phyloP scores from a whole-genome alignment of 257 asterid species.

The Penstemon newberryi region DNA sequence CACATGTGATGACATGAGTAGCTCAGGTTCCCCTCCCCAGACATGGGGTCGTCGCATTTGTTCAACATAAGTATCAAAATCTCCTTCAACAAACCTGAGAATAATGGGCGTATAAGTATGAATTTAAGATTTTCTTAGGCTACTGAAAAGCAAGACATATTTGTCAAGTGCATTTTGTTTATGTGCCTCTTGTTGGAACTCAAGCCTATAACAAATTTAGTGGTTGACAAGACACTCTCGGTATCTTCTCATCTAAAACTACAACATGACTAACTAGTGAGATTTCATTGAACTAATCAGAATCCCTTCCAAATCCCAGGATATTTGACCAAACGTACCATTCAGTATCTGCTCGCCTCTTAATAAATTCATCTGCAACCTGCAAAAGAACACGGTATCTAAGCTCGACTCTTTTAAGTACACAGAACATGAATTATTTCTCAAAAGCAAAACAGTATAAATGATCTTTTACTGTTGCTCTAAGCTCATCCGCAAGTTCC shows the following conservation, averaged over 20 bases:
- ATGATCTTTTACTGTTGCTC: constrained; percentile 46
- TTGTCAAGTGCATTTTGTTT: neutral
- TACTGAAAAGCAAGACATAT: neutral
- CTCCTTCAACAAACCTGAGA: constrained; percentile 75
- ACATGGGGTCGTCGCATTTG: constrained; percentile 64
- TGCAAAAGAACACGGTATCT: constrained; percentile 30
- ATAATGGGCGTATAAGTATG: neutral
- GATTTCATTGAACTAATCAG: neutral
- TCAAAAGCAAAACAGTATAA: neutral
- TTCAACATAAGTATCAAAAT: constrained; percentile 62
- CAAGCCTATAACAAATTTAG: neutral
- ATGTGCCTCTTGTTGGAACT: neutral
- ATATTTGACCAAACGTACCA: constrained; percentile 40
- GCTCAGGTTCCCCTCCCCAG: constrained; percentile 88
- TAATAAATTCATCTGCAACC: constrained; percentile 74
- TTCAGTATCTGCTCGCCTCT: constrained; percentile 64
- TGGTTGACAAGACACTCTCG: neutral
- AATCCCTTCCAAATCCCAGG: constrained; percentile 3
- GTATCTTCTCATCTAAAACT: neutral
- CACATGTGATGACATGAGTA: constrained; percentile 70
- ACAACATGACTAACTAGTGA: neutral
- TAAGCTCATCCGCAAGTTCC: constrained; percentile 75
- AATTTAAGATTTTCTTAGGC: neutral
- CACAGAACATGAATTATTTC: constrained; percentile 14
- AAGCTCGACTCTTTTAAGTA: neutral